phyloP scores from a whole-genome alignment of 2,329 filamentous ascomycete genomes.

The Hortaea sp. region DNA sequence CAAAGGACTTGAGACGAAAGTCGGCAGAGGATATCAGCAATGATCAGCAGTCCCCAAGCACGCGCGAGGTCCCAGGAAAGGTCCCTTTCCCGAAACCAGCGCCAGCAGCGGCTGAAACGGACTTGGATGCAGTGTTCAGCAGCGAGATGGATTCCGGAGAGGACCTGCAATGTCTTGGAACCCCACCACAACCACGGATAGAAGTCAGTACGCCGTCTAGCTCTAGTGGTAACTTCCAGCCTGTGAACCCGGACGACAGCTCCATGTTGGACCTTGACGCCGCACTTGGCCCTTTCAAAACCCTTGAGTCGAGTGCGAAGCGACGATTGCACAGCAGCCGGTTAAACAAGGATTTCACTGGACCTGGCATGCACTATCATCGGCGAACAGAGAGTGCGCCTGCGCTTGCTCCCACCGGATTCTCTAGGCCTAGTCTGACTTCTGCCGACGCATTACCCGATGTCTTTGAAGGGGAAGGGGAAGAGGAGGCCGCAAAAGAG shows the following conservation, averaged over 20 bases:
- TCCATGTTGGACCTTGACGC: constrained; percentile 91
- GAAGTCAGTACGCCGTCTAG: constrained; percentile 10
- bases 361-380: constrained; percentile 65
- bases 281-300: constrained; percentile 85
- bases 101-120: constrained; percentile 18
- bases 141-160: not conserved
- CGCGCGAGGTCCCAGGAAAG: constrained; percentile 5
- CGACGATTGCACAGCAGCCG: constrained; percentile 69
- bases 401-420: constrained; percentile 65
- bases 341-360: constrained; percentile 57
- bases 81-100: constrained; percentile 1
- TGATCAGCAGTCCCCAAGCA: constrained; percentile 4
- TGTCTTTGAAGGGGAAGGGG: constrained; percentile 78
- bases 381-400: constrained; percentile 71
- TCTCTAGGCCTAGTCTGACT: constrained; percentile 16
- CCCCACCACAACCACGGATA: constrained; percentile 4
- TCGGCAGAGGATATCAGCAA: not conserved
- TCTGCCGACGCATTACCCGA: constrained; percentile 64
- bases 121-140: constrained; percentile 23
- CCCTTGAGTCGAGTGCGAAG: constrained; percentile 60
- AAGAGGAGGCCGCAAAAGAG: constrained; percentile 38
- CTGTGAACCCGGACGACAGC: constrained; percentile 46
- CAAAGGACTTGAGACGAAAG: constrained; percentile 35
- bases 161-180: constrained; percentile 8
- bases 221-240: constrained; percentile 5